These are phyloP conservation scores for Cryphonectria radicalis DNA, from an alignment of 2,329 filamentous ascomycete species.

Conservation along the genomic window DNA sequence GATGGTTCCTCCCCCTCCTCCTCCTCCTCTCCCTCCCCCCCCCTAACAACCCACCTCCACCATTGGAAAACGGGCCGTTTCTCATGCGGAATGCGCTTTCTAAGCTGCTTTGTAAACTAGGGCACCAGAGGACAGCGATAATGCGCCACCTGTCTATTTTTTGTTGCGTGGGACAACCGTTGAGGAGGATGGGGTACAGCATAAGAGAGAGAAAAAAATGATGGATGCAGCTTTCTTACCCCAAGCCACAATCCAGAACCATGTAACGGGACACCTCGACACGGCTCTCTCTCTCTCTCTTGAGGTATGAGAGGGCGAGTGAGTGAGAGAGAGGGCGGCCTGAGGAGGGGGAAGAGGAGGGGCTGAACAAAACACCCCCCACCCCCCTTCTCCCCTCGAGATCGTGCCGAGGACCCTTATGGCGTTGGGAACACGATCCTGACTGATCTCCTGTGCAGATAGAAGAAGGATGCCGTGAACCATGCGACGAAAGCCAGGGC, in stretches of 20 bases:
- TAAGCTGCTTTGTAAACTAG: conserved; percentile 7
- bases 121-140: background rate
- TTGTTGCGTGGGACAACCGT: background rate
- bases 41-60: background rate
- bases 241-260: background rate
- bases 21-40: no score
- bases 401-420: background rate
- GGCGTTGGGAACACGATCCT: background rate
- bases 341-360: no score
- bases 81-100: background rate
- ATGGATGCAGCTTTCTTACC: background rate
- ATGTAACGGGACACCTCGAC: background rate
- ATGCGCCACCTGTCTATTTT: background rate
- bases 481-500: background rate
- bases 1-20: no score
- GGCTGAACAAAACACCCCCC: no score
- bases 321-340: no score
- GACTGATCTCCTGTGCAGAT: conserved; percentile 6
- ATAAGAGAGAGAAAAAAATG: background rate
- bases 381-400: background rate
- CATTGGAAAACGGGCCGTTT: background rate
- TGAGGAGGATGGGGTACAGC: background rate
- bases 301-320: background rate
- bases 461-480: background rate
- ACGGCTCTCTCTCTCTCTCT: background rate